These are phyloP conservation scores for Pseudognaphalium luteoalbum DNA, from an alignment of 129 eudicot species.

Conservation along the genomic window DNA sequence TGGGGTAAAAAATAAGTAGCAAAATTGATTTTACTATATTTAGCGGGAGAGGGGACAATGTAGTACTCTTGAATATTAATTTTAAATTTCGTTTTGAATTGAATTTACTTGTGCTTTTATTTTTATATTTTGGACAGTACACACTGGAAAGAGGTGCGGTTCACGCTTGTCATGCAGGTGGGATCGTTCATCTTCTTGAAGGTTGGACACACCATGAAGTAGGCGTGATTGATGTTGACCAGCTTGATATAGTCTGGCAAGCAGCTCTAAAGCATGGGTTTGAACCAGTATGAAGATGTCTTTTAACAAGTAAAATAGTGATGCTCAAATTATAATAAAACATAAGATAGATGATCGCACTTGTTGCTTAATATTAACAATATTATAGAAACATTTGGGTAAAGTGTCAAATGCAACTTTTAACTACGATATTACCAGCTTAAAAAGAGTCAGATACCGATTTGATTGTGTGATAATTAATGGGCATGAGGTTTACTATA, in stretches of 20 bases:
- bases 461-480: background rate
- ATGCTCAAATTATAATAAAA: background rate
- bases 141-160: slow-evolving; percentile 87
- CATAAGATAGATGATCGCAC: too few species aligned
- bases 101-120: background rate
- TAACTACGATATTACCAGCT: background rate
- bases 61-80: background rate
- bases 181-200: slow-evolving; percentile 86
- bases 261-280: slow-evolving; percentile 84
- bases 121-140: slow-evolving; percentile 46
- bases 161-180: slow-evolving; percentile 98
- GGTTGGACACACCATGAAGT: slow-evolving; percentile 95
- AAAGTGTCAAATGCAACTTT: background rate
- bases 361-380: too few species aligned
- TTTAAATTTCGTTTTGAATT: background rate
- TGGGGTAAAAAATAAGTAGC: too few species aligned
- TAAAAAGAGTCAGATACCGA: background rate
- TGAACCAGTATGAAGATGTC: slow-evolving; percentile 41
- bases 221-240: slow-evolving; percentile 78
- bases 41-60: too few species aligned
- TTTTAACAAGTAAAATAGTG: background rate
- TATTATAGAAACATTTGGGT: background rate
- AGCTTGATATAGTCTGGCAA: slow-evolving; percentile 76
- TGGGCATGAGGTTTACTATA: background rate
- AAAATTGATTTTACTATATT: too few species aligned